Conservation (phyloP, 23 red algal genomes). For the Cyanidiococcus yangmingshanensis region DNA sequence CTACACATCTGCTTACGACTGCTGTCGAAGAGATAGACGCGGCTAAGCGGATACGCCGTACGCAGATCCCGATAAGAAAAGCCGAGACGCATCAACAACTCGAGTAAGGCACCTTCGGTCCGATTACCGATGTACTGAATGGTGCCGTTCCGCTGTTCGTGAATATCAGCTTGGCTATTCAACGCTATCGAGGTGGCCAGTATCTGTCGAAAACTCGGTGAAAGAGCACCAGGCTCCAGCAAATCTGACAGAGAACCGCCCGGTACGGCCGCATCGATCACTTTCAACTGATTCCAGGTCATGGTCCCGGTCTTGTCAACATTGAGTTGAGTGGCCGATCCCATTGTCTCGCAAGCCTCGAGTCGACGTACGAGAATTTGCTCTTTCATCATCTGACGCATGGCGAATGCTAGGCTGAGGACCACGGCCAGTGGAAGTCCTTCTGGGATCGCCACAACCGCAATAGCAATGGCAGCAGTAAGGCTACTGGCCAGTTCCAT, state of each 20-base stretch:
- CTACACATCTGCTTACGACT: conserved; percentile 75
- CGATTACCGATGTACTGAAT: conserved; percentile 72
- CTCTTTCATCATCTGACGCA: conserved; percentile 96
- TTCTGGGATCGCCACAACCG: conserved; percentile 86
- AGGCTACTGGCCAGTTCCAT: conserved; percentile 42
- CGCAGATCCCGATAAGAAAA: conserved; percentile 44
- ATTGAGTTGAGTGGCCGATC: conserved; percentile 81
- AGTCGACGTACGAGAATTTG: conserved; percentile 79
- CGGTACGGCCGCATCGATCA: conserved; percentile 47
- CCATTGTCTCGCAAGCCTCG: conserved; percentile 94
- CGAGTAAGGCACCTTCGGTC: conserved; percentile 78
- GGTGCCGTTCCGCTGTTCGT: conserved; percentile 22
- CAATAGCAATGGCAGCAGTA: conserved; percentile 77
- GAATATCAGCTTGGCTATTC: conserved; percentile 76
- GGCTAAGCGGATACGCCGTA: conserved; percentile 2
- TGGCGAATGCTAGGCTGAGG: conserved; percentile 79
- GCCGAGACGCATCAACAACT: conserved; percentile 43
- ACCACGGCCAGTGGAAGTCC: conserved; percentile 82
- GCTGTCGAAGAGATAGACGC: conserved; percentile 65
- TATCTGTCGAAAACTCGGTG: conserved; percentile 24
- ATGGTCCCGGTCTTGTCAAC: conserved; percentile 88
- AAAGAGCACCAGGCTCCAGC: background rate
- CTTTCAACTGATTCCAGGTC: conserved; percentile 73
- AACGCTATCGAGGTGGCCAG: conserved; percentile 41
- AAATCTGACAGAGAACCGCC: background rate